A percentile compares a stretch with the other conserved stretches of the same genome.
These are phyloP conservation scores for Orbilia quercus DNA, from an alignment of 2,329 filamentous ascomycete genomes.

Conservation along the genomic window DNA sequence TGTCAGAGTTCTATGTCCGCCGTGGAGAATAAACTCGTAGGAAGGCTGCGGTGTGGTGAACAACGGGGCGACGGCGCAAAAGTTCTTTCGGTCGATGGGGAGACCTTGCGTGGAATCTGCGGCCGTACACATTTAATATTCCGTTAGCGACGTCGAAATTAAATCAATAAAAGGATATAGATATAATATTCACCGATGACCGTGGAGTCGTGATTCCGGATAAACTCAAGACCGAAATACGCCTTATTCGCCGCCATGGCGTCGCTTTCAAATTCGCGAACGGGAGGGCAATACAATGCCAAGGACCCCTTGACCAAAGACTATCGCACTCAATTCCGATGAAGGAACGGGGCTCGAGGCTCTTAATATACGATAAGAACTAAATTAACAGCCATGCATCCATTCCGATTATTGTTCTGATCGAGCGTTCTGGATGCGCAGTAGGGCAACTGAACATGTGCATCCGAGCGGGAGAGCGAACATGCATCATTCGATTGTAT, in stretches of 20 bases:
- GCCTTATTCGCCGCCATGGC: constrained; percentile 9
- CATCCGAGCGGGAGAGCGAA: constrained; percentile 1
- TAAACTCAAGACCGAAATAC: constrained; percentile 37
- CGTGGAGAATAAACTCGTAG: constrained; percentile 41
- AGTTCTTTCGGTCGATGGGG: constrained; percentile 42
- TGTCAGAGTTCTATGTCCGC: constrained; percentile 33
- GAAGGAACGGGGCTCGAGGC: too few species aligned
- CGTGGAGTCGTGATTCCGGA: constrained; percentile 33
- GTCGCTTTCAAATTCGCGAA: not conserved
- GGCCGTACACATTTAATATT: constrained; percentile 17
- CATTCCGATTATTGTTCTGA: too few species aligned
- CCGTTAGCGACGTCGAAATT: too few species aligned
- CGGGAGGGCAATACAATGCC: too few species aligned
- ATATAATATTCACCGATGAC: constrained; percentile 21
- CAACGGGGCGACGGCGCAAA: constrained; percentile 33
- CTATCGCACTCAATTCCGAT: not conserved
- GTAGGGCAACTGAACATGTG: too few species aligned
- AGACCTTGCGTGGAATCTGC: constrained; percentile 30
- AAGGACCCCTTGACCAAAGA: too few species aligned
- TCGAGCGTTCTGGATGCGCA: too few species aligned
- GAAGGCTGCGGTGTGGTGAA: constrained; percentile 18
- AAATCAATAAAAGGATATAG: too few species aligned
- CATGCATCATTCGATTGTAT: constrained; percentile 14
- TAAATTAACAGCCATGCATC: too few species aligned
- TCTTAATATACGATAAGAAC: too few species aligned